A percentile compares a stretch with the other conserved stretches of the same genome.
Conservation (phyloP, 108 stramenopile genomes). For the Fragilaria radians region DNA sequence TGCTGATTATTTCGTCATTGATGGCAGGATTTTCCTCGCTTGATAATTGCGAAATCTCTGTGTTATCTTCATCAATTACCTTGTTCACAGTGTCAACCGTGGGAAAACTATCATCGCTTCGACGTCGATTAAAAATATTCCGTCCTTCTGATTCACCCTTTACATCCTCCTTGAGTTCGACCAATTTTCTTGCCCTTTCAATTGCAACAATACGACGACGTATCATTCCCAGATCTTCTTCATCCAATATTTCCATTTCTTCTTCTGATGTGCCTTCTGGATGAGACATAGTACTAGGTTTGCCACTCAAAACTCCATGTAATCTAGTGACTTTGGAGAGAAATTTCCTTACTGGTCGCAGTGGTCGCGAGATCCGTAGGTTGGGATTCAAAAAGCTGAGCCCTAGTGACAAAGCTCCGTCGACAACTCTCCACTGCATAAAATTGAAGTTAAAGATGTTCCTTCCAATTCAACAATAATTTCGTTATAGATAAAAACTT, state of each 20-base stretch:
- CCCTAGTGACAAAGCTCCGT: constrained; percentile 37
- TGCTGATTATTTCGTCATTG: constrained; percentile 33
- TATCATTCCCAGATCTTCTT: constrained; percentile 13
- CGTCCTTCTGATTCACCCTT: neutral
- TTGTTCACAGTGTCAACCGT: neutral
- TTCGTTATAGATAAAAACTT: neutral
- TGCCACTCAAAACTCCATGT: constrained; percentile 81
- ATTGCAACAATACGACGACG: constrained; percentile 32
- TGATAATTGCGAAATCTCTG: constrained; percentile 6
- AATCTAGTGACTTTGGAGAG: constrained; percentile 60
- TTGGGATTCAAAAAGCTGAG: constrained; percentile 22
- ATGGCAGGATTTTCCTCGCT: constrained; percentile 6
- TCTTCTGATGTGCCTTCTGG: neutral
- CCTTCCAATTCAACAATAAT: neutral
- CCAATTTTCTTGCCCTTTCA: constrained; percentile 19
- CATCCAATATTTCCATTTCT: constrained; percentile 3
- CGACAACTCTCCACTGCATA: constrained; percentile 37
- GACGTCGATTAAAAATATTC: neutral
- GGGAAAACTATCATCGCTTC: neutral
- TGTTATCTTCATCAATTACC: constrained; percentile 6
- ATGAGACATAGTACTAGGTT: constrained; percentile 10
- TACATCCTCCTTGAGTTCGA: constrained; percentile 12
- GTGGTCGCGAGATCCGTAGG: constrained; percentile 37
- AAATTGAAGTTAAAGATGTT: no score
- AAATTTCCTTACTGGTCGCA: constrained; percentile 63